Evolutionary conservation across 169 alveolate species (phyloP), one percentile per base, ranked within the genome.

Genomic region (Plasmodium falciparum): DNA sequence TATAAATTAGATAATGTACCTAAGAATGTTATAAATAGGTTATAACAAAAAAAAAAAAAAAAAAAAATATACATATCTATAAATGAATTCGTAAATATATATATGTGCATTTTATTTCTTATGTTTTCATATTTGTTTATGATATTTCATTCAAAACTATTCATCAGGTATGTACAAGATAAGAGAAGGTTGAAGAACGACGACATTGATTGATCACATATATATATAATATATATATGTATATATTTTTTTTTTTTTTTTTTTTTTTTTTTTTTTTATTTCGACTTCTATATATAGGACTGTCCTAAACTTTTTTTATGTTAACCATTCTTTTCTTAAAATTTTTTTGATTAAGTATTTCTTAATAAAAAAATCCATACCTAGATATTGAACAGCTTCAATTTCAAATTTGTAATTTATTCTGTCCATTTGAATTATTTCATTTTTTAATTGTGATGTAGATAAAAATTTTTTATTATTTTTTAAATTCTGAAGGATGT

Each of bases 351-450:
- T 69, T 43, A 91, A 49, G 52, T 91, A 72, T 26, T 73, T 56
- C n/a, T 33, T 43, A 52, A 91, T 56, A 20, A 72, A 78, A 9
- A 88, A 69, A 4, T 63, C 83, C 80, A 69, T 86, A 0, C 92
- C 94, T 47, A 43, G 39, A 74, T 70, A 69, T 39, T 72, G 90
- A 26, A 92, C 45, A 13, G 94, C 95, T 70, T 92, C 95, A 0
- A 88, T 92, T 69, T 92, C 94, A 56, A 88, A 63, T 29, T 92
- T 92, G 1, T 7, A 22, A 26, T 17, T 74, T 7, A 15, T 29
- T 66, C 74, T 54, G 8, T 92, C 62, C 92, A 75, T 83, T 88
- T 66, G 70, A 26, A 12, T 22, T 12, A 76, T 15, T 50, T 76
- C 76, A 3, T n/a, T 49, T 76, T 43, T 63, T 24, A 76, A 54